Percentiles rank a stretch among this genome's conserved stretches.
Evolutionary conservation across 2,329 filamentous ascomycete species (phyloP).

Genomic region (Beauveria medogensis): DNA sequence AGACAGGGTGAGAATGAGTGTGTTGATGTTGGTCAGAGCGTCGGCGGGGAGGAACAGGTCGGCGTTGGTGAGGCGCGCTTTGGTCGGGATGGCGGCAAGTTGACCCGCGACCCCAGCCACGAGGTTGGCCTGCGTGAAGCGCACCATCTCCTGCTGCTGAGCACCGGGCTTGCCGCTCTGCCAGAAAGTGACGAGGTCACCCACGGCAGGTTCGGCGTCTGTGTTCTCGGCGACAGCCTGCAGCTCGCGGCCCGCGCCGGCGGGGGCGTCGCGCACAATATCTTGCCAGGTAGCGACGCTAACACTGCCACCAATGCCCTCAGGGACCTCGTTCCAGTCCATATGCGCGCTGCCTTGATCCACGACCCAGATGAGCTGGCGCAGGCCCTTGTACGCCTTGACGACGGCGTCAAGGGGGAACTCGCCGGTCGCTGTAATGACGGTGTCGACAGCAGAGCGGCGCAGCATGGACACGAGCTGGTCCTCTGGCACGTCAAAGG

Average conservation of each 20-base stretch:
- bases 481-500: conserved; percentile 67
- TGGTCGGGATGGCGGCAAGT: conserved; percentile 64
- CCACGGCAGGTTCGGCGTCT: conserved; percentile 25
- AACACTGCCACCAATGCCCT: conserved; percentile 64
- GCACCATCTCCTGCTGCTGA: conserved; percentile 58
- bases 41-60: conserved; percentile 85
- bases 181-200: conserved; percentile 61
- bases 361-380: conserved; percentile 83
- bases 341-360: conserved; percentile 86
- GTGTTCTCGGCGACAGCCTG: conserved; percentile 51
- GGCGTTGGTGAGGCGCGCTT: conserved; percentile 61
- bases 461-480: conserved; percentile 64
- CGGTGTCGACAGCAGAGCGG: conserved; percentile 65
- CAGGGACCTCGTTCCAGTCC: conserved; percentile 87
- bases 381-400: conserved; percentile 60
- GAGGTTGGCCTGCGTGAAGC: conserved; percentile 78
- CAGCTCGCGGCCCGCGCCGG: conserved; percentile 51
- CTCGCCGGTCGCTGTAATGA: conserved; percentile 80
- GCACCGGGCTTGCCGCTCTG: conserved; percentile 39
- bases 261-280: conserved; percentile 63
- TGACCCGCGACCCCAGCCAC: conserved; percentile 77
- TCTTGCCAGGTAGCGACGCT: conserved; percentile 92
- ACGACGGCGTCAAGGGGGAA: conserved; percentile 70
- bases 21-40: conserved; percentile 69
- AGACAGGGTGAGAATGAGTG: conserved; percentile 69